Base-by-base conservation (phyloP, 331 rosid species). In the Dryas integrifolia region DNA sequence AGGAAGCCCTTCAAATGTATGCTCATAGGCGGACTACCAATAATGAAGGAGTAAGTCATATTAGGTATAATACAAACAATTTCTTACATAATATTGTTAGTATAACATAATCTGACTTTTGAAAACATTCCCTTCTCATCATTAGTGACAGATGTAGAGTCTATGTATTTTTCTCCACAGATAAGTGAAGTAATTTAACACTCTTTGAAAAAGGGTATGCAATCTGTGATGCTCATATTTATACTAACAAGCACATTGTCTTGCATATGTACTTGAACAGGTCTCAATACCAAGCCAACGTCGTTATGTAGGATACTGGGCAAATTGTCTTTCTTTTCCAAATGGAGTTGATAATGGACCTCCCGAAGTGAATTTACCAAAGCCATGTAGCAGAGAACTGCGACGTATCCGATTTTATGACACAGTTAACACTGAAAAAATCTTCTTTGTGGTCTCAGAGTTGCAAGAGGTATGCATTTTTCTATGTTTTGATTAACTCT, bases 211-310 rank as follows among this genome's bases (percentile, higher is more conserved):
- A 14, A 50, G 55, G 16, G 5, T 50, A 5, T 41, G 49, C 16
- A 44, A 41, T 41, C 16, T 30, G 14, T 9, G 39, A 24, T 11
- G 12, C 2, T 46, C 62, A 47, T 56, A 41, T 47, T 59, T 51
- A 44, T 14, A 46, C 65, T 71, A 65, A 72, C 24, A 55, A 80
- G 9, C 46, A 6, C 70, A 41, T 70, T 65, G 40, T 40, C 62
- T 44, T 58, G 68, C 70, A 56, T 70, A 58, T 80, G 71, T 74
- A 44, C 50, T 41, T 73, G 30, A 73, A 75, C 83, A 92, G 99
- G 98, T 95, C 77, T 95, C 99, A 6, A 95, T 92, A 84, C 99
- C 98, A 79, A 95, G 99, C 87, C 99, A 95, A 74, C 88, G 97
- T 18, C 96, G 97, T 46, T 95, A 89, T 10, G 97, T 95, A 49